Base-by-base conservation (phyloP, 352 stramenopile genomes). In the Pythium brassicae region DNA sequence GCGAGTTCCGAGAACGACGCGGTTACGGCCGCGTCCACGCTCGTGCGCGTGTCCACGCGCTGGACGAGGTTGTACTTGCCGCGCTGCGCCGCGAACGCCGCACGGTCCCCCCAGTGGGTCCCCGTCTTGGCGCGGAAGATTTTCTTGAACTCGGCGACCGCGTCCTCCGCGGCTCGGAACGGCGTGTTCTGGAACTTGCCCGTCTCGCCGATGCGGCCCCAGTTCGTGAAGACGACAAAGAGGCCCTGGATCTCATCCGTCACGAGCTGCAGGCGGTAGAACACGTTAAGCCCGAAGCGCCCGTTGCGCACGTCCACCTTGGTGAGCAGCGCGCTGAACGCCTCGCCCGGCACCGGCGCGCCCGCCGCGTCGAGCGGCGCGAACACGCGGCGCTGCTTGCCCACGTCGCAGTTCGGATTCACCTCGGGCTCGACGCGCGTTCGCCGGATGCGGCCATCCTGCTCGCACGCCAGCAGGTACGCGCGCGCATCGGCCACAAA, bases 101-200 rank as follows among this genome's bases (percentile, higher is more conserved):
- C 47, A 20, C 77, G 66, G 7, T 68, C 63, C 12, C 82, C 67
- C 75, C 80, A 92, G 19, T 74, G 66, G 37, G 89, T 92, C 11
- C 78, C 74, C 0, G 83, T 91, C 63, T 92, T 92, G n/a, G 72
- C 67, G 3, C 71, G 64, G 55, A 92, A 92, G 44, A 89, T 87
- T 61, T 92, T 92, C 57, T 87, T 83, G 62, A 92, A 92, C 55
- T 92, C 83, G 4, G 29, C 52, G n/a, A 86, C 57, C 0, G 78
- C 83, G 19, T 88, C 76, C 2, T 66, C 59, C 19, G 67, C 58
- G 2, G 71, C 60, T 27, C 78, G 70, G 63, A 90, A 89, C 10
- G 80, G 79, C 3, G 79, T 90, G 61, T 90, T 87, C 61, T 90
- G 82, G 46, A 84, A 90, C 50, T 92, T 89, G 42, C 82, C 82